These are phyloP conservation scores for Coemansia sp. DNA, from an alignment of 192 early-diverging fungal species.

Conservation along the genomic window DNA sequence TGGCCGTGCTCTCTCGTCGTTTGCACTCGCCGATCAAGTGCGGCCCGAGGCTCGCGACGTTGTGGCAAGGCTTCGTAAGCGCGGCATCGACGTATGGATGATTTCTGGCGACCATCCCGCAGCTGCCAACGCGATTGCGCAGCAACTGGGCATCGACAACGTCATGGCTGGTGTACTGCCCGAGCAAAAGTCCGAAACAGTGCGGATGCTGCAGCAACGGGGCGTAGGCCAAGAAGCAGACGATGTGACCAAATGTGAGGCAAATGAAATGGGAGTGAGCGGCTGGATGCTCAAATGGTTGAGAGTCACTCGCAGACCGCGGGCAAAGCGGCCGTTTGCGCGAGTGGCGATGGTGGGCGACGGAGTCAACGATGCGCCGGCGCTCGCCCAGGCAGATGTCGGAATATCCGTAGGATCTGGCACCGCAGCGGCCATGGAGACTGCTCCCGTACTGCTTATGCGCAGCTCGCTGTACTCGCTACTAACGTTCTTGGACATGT, in stretches of 20 bases:
- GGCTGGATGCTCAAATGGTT: neutral
- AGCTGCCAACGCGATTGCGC: slow-evolving; percentile 79
- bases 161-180: slow-evolving; percentile 92
- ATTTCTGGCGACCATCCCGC: slow-evolving; percentile 88
- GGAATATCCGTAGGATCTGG: slow-evolving; percentile 89
- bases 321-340: slow-evolving; percentile 30
- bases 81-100: slow-evolving; percentile 84
- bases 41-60: slow-evolving; percentile 78
- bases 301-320: neutral
- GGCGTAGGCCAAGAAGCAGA: slow-evolving; percentile 10
- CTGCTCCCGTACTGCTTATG: slow-evolving; percentile 81
- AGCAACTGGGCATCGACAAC: slow-evolving; percentile 75
- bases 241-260: neutral
- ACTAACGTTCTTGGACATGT: slow-evolving; percentile 73
- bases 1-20: slow-evolving; percentile 57
- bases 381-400: slow-evolving; percentile 85
- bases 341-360: slow-evolving; percentile 91
- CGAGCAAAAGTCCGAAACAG: slow-evolving; percentile 78
- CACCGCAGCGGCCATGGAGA: slow-evolving; percentile 88
- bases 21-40: slow-evolving; percentile 80
- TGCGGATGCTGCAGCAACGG: slow-evolving; percentile 66
- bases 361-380: slow-evolving; percentile 94
- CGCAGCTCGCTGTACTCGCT: slow-evolving; percentile 76
- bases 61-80: slow-evolving; percentile 64
- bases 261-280: neutral